Evolutionary conservation across 192 early-diverging fungal genomes (phyloP), one percentile per base, ranked within the genome.

Genomic region (Mortierella hygrophila): DNA sequence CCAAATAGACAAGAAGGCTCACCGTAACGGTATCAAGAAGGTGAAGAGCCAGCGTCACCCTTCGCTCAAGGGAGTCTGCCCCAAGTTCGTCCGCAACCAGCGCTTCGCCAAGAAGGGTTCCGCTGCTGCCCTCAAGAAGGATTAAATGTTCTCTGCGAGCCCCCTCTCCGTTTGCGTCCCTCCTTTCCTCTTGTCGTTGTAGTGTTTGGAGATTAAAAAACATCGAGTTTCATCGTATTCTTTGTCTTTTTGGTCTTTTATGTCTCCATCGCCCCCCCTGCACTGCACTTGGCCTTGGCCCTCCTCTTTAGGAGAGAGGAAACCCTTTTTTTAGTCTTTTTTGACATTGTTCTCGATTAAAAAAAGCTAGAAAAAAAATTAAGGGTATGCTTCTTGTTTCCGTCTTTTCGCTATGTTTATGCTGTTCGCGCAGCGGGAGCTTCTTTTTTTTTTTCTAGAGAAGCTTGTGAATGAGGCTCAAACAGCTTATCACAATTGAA

Each of bases 1-100:
- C 42, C 68, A 65, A 23, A 78, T 80, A 93, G 90, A 95, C 94
- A 93, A 92, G 90, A 99, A 99, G 96, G 98, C 97, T 93, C 99
- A 99, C 96, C 97, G 98, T 88, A 99, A 99, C 93, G 99, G 99
- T 92, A 98, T 99, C 93, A 98, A 97, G 94, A 98, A 98, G 95
- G 95, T 97, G 70, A 95, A 96, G 93, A 88, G 91, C 65, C 89
- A 97, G 92, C 93, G 94, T 79, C 93, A 97, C 90, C 94, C 95
- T 86, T 98, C 98, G 75, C 94, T 96, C 77, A 97, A 96, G 93
- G 97, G 98, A 87, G 97, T 97, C 88, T 80, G 88, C 89, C 93
- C 96, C 91, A 98, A 99, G 94, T 98, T 98, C 95, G 85, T 97
- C 89, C 95, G 97, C 83, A 99, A 99, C 97, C 97, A 98, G 92